Conservation (phyloP, 352 stramenopile species). For the Globisporangium solare region DNA sequence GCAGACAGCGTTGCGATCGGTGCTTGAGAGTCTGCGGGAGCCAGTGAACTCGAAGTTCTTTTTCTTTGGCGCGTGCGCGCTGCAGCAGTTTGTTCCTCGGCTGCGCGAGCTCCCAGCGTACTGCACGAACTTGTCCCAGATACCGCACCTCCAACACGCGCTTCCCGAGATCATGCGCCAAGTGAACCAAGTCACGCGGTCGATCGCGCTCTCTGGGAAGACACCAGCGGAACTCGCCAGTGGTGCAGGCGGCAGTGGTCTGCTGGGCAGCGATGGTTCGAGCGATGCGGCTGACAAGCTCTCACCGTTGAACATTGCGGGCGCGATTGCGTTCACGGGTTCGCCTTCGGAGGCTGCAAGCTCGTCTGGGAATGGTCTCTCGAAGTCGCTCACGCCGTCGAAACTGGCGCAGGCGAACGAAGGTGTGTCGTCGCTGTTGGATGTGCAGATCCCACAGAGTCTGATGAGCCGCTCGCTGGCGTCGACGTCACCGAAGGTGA, state of each 20-base stretch:
- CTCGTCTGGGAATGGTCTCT: conserved; percentile 13
- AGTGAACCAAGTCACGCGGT: conserved; percentile 77
- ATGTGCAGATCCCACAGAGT: conserved; percentile 19
- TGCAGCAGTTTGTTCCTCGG: conserved; percentile 97
- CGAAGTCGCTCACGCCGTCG: conserved; percentile 16
- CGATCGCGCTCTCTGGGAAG: conserved; percentile 39
- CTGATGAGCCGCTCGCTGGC: conserved; percentile 34
- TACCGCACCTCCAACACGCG: conserved; percentile 94
- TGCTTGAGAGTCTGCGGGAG: conserved; percentile 96
- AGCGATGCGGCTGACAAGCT: conserved; percentile 19
- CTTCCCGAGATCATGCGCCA: conserved; percentile 90
- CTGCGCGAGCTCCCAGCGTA: conserved; percentile 97
- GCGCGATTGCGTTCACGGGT: conserved; percentile 20
- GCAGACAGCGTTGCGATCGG: conserved; percentile 96
- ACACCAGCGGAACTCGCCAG: conserved; percentile 11
- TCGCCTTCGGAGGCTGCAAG: conserved; percentile 9
- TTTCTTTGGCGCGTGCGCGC: conserved; percentile 96
- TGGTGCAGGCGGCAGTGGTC: not conserved
- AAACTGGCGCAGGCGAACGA: conserved; percentile 16
- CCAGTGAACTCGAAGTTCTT: conserved; percentile 98
- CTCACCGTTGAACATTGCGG: conserved; percentile 17
- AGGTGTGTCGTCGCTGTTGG: conserved; percentile 9
- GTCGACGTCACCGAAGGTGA: conserved; percentile 34
- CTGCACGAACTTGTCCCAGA: conserved; percentile 97
- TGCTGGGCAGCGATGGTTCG: conserved; percentile 1